A percentile compares a stretch with the other conserved stretches of the same genome.
Conservation (phyloP, 2,329 filamentous ascomycete genomes). For the Clarireedia paspali region DNA sequence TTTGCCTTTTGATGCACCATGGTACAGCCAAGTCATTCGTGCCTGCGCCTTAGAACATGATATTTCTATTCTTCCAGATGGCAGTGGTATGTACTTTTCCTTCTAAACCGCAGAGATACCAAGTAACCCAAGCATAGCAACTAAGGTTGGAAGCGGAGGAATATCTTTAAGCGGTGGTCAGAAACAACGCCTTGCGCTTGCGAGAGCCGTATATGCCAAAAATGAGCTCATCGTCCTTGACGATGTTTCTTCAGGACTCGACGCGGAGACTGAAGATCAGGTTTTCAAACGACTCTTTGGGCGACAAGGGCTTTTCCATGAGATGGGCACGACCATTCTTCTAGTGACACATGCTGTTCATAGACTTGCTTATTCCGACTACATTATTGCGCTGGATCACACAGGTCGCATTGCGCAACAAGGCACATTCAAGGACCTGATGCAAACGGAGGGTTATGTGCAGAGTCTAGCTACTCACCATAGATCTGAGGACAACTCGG, state of each 20-base stretch:
- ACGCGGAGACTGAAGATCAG: constrained; percentile 22
- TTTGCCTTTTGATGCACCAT: constrained; percentile 40
- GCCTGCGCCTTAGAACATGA: constrained; percentile 57
- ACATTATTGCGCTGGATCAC: constrained; percentile 32
- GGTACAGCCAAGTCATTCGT: constrained; percentile 58
- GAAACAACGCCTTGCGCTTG: constrained; percentile 44
- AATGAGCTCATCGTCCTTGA: constrained; percentile 25
- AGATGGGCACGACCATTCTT: constrained; percentile 31
- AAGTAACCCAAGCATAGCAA: constrained; percentile 11
- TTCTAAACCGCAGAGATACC: neutral
- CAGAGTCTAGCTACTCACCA: constrained; percentile 12
- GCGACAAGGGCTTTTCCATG: constrained; percentile 14
- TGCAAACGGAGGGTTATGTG: constrained; percentile 19
- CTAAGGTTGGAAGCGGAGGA: constrained; percentile 26
- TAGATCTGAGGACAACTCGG: constrained; percentile 4
- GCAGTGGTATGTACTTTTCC: constrained; percentile 38
- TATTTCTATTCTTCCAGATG: constrained; percentile 51
- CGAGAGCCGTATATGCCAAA: constrained; percentile 39
- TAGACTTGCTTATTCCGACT: constrained; percentile 31
- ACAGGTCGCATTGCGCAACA: constrained; percentile 30
- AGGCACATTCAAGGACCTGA: constrained; percentile 32
- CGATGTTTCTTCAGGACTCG: constrained; percentile 27
- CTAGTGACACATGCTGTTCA: constrained; percentile 31
- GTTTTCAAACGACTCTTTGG: constrained; percentile 20
- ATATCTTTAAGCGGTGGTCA: constrained; percentile 29